A percentile compares a stretch with the other conserved stretches of the same genome.
phyloP scores from a whole-genome alignment of 768 basidiomycete species.

The Leccinum subgranulosum region DNA sequence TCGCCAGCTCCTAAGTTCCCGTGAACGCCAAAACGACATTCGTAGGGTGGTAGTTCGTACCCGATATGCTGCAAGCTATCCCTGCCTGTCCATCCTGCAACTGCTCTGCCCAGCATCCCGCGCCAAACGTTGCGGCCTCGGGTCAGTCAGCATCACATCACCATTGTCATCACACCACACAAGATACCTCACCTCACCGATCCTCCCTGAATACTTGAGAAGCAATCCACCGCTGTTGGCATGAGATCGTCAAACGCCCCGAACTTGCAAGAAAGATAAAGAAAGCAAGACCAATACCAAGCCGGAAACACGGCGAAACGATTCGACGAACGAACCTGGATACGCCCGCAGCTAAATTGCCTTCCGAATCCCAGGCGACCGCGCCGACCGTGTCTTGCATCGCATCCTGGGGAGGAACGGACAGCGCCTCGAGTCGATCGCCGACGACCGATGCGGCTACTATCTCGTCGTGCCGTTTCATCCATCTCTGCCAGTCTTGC shows the following conservation, averaged over 20 bases:
- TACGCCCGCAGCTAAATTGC: slow-evolving; percentile 63
- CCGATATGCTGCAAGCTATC: slow-evolving; percentile 72
- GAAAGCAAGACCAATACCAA: background rate
- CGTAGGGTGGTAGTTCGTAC: slow-evolving; percentile 4
- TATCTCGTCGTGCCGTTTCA: slow-evolving; percentile 33
- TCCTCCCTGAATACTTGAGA: slow-evolving; percentile 67
- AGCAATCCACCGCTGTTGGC: slow-evolving; percentile 68
- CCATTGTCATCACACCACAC: background rate
- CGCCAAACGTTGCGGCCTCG: slow-evolving; percentile 68
- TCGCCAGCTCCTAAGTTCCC: slow-evolving; percentile 62
- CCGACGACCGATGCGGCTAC: slow-evolving; percentile 6
- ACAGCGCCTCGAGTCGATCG: background rate
- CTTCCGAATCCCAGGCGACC: slow-evolving; percentile 48
- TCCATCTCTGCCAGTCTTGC: slow-evolving; percentile 64
- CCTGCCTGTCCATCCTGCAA: slow-evolving; percentile 25
- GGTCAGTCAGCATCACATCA: background rate
- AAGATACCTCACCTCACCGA: slow-evolving; percentile 59
- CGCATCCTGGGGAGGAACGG: slow-evolving; percentile 22
- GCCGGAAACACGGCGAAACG: background rate
- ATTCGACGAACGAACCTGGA: slow-evolving; percentile 51
- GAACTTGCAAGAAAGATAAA: background rate
- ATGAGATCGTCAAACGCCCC: background rate
- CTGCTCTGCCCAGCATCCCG: slow-evolving; percentile 71
- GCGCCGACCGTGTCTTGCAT: slow-evolving; percentile 84
- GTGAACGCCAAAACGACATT: background rate